Evolutionary conservation across 2,329 filamentous ascomycete species (phyloP), one percentile per base, ranked within the genome.

Genomic region (Calonectria henricotiae): DNA sequence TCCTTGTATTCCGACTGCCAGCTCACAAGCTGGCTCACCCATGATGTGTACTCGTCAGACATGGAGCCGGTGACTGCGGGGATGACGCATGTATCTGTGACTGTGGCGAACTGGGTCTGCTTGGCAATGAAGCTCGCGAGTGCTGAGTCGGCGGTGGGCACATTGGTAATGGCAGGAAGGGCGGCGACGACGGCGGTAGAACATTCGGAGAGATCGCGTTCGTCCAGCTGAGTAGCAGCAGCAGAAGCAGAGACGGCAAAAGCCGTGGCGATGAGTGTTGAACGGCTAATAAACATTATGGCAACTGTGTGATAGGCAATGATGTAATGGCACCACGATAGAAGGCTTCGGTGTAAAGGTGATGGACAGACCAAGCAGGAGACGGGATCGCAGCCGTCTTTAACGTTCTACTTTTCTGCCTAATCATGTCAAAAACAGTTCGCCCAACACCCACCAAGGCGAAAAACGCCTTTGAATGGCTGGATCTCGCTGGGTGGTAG

Each of bases 1-100:
- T 20, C 20, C 32, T 39, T 20, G n/a, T 55, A 35, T 11, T 37
- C 51, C 5, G 32, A 55, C 51, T 55, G 51, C 51, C 51, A 55
- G 51, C 51, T 55, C 51, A 37, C 30, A 9, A 37, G n/a, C 51
- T 55, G 6, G 30, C 51, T 37, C 32, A 11, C 51, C 51, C 51
- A 55, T 20, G 51, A 55, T 3, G 51, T 37, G 32, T 55, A 55
- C 1, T 55, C 51, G 5, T 17, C 32, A 3, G 51, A 32, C 5
- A 37, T 5, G 51, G 51, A 55, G n/a, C 51, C 51, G 11, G 51
- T 55, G 51, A 55, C 51, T 11, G 51, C 51, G n/a, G 51, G 32
- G n/a, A 55, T 15, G 4, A 55, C n/a, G n/a, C 51, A 55, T 7
- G 30, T 1, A 5, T 37, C n/a, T 2, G 51, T 55, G 13, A 15